These are phyloP conservation scores for Solanum medicagineum DNA, from an alignment of 257 asterid species.

Conservation along the genomic window DNA sequence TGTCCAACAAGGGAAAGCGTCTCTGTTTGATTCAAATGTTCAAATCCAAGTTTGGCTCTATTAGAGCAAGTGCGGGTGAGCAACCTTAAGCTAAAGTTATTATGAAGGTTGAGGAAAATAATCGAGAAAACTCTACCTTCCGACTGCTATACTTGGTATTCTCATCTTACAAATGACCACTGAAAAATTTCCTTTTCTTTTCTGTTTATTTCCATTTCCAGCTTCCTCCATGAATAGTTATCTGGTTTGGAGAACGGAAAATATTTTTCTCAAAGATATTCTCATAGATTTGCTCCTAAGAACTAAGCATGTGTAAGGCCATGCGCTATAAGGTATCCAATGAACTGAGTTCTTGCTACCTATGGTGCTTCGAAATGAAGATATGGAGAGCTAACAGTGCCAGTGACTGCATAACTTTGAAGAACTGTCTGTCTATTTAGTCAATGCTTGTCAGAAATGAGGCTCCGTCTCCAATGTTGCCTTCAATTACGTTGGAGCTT, in stretches of 20 bases:
- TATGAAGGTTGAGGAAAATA: neutral
- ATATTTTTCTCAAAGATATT: neutral
- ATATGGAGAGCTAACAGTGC: neutral
- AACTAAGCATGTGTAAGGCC: neutral
- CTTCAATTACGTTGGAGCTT: neutral
- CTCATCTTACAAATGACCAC: neutral
- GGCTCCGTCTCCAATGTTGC: neutral
- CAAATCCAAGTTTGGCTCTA: neutral
- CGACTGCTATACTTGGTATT: neutral
- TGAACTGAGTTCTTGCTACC: neutral
- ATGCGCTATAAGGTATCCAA: neutral
- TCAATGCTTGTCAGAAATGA: neutral
- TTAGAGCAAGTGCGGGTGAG: neutral
- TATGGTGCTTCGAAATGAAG: neutral
- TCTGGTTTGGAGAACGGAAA: neutral
- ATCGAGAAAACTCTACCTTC: neutral
- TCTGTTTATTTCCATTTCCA: neutral
- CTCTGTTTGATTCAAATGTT: neutral
- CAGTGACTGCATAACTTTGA: neutral
- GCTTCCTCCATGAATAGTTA: neutral
- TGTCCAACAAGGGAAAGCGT: neutral
- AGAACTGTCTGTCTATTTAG: neutral
- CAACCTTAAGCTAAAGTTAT: neutral
- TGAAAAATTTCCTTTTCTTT: neutral
- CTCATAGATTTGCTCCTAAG: neutral